Percentiles rank a stretch among this genome's conserved stretches.
Evolutionary conservation across 1,139 yeast genomes (phyloP).

Genomic region (Diutina scorzettiae): DNA sequence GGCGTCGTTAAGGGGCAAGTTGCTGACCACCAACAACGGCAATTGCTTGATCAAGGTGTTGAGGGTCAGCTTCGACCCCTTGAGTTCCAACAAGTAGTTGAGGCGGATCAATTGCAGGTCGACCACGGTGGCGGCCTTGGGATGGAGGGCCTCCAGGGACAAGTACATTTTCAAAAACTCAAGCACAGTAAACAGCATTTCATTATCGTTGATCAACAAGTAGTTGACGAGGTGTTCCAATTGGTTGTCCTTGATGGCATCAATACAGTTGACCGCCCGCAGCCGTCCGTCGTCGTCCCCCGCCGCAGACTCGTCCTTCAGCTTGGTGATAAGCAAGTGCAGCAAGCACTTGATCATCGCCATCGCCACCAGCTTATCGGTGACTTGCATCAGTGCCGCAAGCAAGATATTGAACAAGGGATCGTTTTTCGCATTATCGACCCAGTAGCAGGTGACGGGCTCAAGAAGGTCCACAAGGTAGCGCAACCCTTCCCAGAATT

Average conservation of each 20-base stretch:
- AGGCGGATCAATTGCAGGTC: constrained; percentile 25
- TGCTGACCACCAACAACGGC: constrained; percentile 45
- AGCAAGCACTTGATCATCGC: constrained; percentile 33
- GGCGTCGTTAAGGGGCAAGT: constrained; percentile 12
- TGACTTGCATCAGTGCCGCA: constrained; percentile 30
- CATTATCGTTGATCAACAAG: constrained; percentile 27
- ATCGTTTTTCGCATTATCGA: constrained; percentile 59
- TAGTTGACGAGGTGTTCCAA: constrained; percentile 21
- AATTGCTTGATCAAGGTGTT: constrained; percentile 42
- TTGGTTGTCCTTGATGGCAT: constrained; percentile 22
- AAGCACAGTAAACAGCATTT: constrained; percentile 22
- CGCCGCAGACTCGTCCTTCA: constrained; percentile 15
- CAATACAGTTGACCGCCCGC: constrained; percentile 28
- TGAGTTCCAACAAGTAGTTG: constrained; percentile 20
- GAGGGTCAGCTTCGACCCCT: constrained; percentile 23
- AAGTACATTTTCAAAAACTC: constrained; percentile 29
- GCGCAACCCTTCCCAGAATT: constrained; percentile 48
- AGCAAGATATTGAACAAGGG: constrained; percentile 43
- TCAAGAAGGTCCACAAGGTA: constrained; percentile 76
- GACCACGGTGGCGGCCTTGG: constrained; percentile 18
- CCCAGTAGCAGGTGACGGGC: constrained; percentile 69
- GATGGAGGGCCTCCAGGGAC: constrained; percentile 27
- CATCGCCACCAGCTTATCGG: constrained; percentile 43
- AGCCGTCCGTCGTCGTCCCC: constrained; percentile 11
- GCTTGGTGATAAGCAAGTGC: constrained; percentile 24